A percentile compares a stretch with the other conserved stretches of the same genome.
Evolutionary conservation across 2,329 filamentous ascomycete genomes (phyloP).

Genomic region (Cadophora malorum): DNA sequence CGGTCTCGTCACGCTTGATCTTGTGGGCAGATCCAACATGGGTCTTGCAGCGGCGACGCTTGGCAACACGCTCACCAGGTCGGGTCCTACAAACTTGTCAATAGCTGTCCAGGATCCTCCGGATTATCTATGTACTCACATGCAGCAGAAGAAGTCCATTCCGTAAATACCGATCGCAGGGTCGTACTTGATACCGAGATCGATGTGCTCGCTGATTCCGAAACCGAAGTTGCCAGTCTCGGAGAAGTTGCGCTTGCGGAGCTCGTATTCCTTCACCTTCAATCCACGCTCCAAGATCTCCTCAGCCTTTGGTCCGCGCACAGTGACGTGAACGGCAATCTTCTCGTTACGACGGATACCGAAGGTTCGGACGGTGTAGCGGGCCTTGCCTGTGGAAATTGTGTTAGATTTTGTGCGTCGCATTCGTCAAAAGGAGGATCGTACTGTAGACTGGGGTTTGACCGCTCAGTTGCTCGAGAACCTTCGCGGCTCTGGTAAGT

Average conservation of each 20-base stretch:
- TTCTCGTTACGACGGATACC: conserved; percentile 99
- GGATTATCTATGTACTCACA: conserved; percentile 62
- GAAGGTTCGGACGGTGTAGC: conserved; percentile 99
- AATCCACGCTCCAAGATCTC: conserved; percentile 99
- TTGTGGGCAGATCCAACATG: conserved; percentile 86
- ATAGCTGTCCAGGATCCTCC: conserved; percentile 2
- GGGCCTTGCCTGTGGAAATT: conserved; percentile 81
- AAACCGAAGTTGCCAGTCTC: conserved; percentile 99
- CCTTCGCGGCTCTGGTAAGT: conserved; percentile 99
- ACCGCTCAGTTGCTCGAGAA: conserved; percentile 99
- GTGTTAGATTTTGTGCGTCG: conserved; percentile 33
- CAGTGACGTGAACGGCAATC: conserved; percentile 99
- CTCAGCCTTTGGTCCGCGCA: conserved; percentile 98
- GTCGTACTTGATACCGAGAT: conserved; percentile 99
- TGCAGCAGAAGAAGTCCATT: conserved; percentile 99
- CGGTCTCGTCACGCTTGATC: conserved; percentile 92
- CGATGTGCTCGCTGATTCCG: conserved; percentile 99
- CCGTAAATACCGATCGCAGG: conserved; percentile 98
- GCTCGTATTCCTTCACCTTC: conserved; percentile 99
- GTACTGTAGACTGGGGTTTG: conserved; percentile 99
- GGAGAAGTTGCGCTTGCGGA: conserved; percentile 99
- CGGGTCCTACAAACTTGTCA: conserved; percentile 69
- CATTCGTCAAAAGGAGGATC: conserved; percentile 46
- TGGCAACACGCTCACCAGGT: conserved; percentile 96
- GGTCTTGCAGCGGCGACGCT: conserved; percentile 89